Percentiles rank a stretch among this genome's conserved stretches.
Conservation (phyloP, 495 filamentous ascomycete genomes). For the Penicillium mononematosum region DNA sequence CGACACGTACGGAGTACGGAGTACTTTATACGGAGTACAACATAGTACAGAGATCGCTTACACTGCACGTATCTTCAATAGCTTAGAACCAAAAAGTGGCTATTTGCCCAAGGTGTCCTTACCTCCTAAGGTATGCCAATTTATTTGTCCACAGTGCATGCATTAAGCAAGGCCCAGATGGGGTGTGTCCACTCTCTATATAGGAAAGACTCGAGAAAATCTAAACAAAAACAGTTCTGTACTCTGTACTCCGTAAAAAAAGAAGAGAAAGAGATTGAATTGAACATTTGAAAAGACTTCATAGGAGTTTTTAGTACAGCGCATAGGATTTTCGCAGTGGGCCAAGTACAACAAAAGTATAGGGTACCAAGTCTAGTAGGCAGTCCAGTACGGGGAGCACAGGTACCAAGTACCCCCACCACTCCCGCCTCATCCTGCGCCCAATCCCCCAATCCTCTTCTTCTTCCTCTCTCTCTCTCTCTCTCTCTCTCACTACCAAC, state of each 20-base stretch:
- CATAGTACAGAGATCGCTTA: too few relatives aligned
- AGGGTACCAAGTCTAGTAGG: constrained; percentile 10
- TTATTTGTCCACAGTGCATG: constrained; percentile 17
- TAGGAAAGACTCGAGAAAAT: constrained; percentile 28
- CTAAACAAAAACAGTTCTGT: constrained; percentile 22
- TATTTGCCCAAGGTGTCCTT: not conserved
- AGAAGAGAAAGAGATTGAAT: not conserved
- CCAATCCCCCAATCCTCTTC: constrained; percentile 20
- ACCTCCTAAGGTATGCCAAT: constrained; percentile 3
- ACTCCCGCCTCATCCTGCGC: constrained; percentile 21
- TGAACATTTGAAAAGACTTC: not conserved
- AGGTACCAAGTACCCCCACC: constrained; percentile 19
- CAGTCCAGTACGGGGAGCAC: not conserved
- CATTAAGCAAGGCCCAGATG: constrained; percentile 28
- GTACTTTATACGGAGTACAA: not conserved
- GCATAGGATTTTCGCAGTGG: constrained; percentile 19
- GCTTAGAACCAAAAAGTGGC: not conserved
- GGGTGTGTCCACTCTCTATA: constrained; percentile 8
- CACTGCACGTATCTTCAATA: not conserved
- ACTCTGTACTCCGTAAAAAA: constrained; percentile 1
- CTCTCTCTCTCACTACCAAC: constrained; percentile 16
- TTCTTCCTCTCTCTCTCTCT: constrained; percentile 15
- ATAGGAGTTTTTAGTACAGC: constrained; percentile 15
- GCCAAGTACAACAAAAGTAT: constrained; percentile 14
- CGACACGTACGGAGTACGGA: not conserved